Evolutionary conservation across 148 eudicot genomes (phyloP), one percentile per base, ranked within the genome.

Genomic region (Euryodendron excelsum): DNA sequence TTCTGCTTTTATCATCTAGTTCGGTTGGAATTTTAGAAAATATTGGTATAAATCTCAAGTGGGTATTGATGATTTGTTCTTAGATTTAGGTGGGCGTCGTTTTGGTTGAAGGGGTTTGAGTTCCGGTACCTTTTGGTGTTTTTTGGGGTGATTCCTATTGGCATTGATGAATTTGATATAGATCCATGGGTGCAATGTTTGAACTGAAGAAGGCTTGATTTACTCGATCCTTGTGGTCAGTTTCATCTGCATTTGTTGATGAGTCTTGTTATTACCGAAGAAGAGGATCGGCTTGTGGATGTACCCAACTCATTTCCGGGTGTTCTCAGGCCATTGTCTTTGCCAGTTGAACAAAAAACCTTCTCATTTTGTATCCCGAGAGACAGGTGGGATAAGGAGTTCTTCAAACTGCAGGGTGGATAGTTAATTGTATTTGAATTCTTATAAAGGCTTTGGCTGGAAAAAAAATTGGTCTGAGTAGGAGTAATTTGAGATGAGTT

Each of bases 381-480:
- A 77, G 89, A 88, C 83, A 82, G 89, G 80, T 84, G 91, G 88
- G 91, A 88, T 85, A 88, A 81, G 64, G 89, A 76, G 72, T 82
- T 82, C 75, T 88, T 81, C 75, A 69, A 82, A 77, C 69, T 88
- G 56, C 89, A 86, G 69, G 78, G 86, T 53, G 91, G 89, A 63
- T 88, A 85, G 80, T 20, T 36, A 55, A 15, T 37, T 44, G 28
- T 28, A n/a, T 65, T 64, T 50, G 50, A 67, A n/a, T 64, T 63
- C 33, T 72, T 58, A 2, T 36, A 71, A 4, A n/a, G n/a, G n/a
- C n/a, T n/a, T n/a, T n/a, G n/a, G n/a, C n/a, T n/a, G n/a, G n/a
- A n/a, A n/a, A n/a, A n/a, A n/a, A n/a, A 17, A 2, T 68, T 77
- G 68, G 25, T 41, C 41, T 69, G 34, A 60, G 23, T 64, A 27